Percentiles rank a stretch among this genome's conserved stretches.
Evolutionary conservation across 148 eudicot genomes (phyloP).

Genomic region (Bassia scoparia): DNA sequence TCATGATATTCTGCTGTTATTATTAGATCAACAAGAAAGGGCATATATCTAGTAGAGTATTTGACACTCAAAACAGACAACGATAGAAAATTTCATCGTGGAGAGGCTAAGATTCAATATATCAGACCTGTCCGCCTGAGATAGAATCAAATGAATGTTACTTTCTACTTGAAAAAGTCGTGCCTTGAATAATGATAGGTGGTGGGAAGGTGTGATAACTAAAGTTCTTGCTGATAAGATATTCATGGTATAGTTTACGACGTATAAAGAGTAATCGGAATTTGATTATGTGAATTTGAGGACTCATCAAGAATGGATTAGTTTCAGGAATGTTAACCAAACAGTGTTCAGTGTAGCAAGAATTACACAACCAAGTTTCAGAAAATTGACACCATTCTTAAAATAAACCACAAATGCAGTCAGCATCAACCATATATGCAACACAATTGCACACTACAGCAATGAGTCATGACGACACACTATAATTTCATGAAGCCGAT

Average conservation of each 20-base stretch:
- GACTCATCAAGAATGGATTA: slow-evolving; percentile 57
- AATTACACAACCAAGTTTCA: no score
- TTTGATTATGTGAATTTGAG: slow-evolving; percentile 46
- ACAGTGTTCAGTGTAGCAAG: no score
- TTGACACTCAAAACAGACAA: slow-evolving; percentile 38
- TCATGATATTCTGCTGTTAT: slow-evolving; percentile 50
- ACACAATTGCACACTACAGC: no score
- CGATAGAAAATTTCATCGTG: slow-evolving; percentile 24
- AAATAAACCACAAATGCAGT: no score
- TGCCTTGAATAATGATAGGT: slow-evolving; percentile 53
- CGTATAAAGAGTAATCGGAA: slow-evolving; percentile 37
- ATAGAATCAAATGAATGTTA: slow-evolving; percentile 23
- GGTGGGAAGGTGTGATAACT: slow-evolving; percentile 50
- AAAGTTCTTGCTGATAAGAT: slow-evolving; percentile 33
- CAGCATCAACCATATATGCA: no score
- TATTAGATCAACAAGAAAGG: slow-evolving; percentile 27
- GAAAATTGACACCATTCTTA: no score
- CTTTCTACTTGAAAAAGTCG: slow-evolving; percentile 45
- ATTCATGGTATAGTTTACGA: slow-evolving; percentile 42
- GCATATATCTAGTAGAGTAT: slow-evolving; percentile 46
- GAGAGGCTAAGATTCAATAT: slow-evolving; percentile 28
- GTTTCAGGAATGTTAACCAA: no score
- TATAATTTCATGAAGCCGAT: no score
- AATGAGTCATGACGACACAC: no score
- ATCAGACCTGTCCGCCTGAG: slow-evolving; percentile 50